These are phyloP conservation scores for Bryoglossum gracile DNA, from an alignment of 495 filamentous ascomycete species.

Conservation along the genomic window DNA sequence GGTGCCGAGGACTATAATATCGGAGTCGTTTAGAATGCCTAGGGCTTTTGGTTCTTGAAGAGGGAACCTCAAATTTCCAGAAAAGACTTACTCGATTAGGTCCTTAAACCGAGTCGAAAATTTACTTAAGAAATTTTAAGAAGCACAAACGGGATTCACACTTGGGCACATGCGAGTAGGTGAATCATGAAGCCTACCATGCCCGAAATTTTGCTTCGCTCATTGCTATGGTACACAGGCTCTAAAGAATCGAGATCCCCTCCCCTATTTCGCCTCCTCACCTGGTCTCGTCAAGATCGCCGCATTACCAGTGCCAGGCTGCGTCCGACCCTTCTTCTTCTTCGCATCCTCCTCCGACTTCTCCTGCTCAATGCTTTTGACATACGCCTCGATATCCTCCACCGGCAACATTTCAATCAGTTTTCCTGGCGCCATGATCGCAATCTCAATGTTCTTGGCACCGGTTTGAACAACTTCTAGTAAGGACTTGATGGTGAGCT, in stretches of 20 bases:
- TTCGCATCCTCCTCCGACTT: conserved; percentile 97
- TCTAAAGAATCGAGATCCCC: conserved; percentile 5
- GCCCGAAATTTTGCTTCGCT: conserved; percentile 19
- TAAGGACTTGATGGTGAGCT: conserved; percentile 93
- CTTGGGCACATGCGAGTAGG: neutral
- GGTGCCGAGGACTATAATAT: too few species aligned
- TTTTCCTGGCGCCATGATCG: conserved; percentile 95
- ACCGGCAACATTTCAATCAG: conserved; percentile 87
- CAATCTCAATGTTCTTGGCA: conserved; percentile 99
- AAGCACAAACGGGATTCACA: neutral
- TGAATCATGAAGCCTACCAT: neutral
- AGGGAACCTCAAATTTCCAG: too few species aligned
- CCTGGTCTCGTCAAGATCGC: conserved; percentile 61
- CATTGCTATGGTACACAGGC: conserved; percentile 24
- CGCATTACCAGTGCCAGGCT: conserved; percentile 66
- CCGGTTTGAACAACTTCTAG: conserved; percentile 97
- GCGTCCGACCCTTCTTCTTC: conserved; percentile 91
- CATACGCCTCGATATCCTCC: conserved; percentile 91
- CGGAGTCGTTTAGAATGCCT: too few species aligned
- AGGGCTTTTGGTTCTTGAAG: too few species aligned
- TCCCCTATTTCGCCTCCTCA: conserved; percentile 3
- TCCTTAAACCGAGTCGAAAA: too few species aligned
- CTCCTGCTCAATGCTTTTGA: conserved; percentile 97
- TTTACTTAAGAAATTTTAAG: neutral
- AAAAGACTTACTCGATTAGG: too few species aligned